Percentiles rank a stretch among this genome's conserved stretches.
These are phyloP conservation scores for Saccharomyces hybrid DNA, from an alignment of 1,139 yeast species.

Conservation along the genomic window DNA sequence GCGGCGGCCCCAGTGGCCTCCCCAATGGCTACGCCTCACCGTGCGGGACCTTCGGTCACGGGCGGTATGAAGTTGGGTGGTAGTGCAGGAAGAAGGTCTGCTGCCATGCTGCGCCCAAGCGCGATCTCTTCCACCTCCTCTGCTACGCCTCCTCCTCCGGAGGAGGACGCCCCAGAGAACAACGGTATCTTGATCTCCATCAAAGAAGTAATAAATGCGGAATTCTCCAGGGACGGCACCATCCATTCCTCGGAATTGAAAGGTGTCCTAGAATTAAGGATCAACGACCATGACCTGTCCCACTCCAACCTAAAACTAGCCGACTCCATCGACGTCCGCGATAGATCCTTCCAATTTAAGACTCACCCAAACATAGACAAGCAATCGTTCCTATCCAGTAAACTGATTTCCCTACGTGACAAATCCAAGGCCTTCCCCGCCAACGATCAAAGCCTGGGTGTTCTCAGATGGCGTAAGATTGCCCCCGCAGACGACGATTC, in stretches of 20 bases:
- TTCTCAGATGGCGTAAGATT: slow-evolving; percentile 79
- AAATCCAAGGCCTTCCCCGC: slow-evolving; percentile 76
- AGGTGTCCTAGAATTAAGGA: slow-evolving; percentile 85
- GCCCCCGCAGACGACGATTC: slow-evolving; percentile 50
- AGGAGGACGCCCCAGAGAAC: slow-evolving; percentile 36
- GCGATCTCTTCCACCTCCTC: slow-evolving; percentile 18
- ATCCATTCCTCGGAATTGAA: slow-evolving; percentile 68
- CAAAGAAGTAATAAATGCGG: slow-evolving; percentile 71
- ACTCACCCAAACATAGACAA: slow-evolving; percentile 96
- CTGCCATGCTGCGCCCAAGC: slow-evolving; percentile 23
- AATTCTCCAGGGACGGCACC: slow-evolving; percentile 78
- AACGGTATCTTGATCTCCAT: slow-evolving; percentile 74
- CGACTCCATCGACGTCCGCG: slow-evolving; percentile 31
- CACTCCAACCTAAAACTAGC: slow-evolving; percentile 54
- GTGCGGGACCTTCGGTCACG: slow-evolving; percentile 10
- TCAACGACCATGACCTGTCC: slow-evolving; percentile 63
- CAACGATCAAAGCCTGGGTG: slow-evolving; percentile 83
- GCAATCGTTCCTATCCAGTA: slow-evolving; percentile 48
- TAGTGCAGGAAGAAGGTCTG: slow-evolving; percentile 18
- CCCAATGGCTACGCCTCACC: slow-evolving; percentile 1
- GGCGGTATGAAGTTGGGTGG: slow-evolving; percentile 24
- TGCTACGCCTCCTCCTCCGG: slow-evolving; percentile 13
- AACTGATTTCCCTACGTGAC: slow-evolving; percentile 68
- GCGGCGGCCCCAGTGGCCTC: slow-evolving; percentile 1
- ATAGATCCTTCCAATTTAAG: slow-evolving; percentile 55